A percentile compares a stretch with the other conserved stretches of the same genome.
phyloP scores from a whole-genome alignment of 164 flowering plant genomes.

The Stephania yunnanensis region DNA sequence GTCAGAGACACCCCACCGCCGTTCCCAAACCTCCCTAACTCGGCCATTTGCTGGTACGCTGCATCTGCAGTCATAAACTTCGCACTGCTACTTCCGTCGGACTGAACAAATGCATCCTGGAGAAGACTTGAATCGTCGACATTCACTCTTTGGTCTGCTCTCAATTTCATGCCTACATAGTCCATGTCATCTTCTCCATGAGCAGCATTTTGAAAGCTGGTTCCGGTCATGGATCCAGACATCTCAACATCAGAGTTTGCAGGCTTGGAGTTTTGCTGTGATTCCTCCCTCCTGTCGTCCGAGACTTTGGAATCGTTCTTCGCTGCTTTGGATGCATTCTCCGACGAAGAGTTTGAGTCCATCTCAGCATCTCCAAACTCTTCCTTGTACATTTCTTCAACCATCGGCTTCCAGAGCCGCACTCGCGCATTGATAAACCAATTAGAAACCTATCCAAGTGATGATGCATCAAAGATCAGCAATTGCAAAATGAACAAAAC shows the following conservation, averaged over 20 bases:
- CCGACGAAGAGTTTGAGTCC: slow-evolving; percentile 74
- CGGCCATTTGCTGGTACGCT: slow-evolving; percentile 46
- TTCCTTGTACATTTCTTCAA: slow-evolving; percentile 97
- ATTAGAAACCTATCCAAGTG: slow-evolving; percentile 70
- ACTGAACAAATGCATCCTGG: slow-evolving; percentile 34
- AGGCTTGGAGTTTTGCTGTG: slow-evolving; percentile 38
- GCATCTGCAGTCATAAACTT: slow-evolving; percentile 55
- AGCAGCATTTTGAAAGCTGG: slow-evolving; percentile 20
- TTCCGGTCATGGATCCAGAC: slow-evolving; percentile 25
- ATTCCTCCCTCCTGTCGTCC: slow-evolving; percentile 46
- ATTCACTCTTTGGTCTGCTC: slow-evolving; percentile 29
- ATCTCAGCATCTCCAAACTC: slow-evolving; percentile 69
- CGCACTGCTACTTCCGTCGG: slow-evolving; percentile 28
- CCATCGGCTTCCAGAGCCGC: slow-evolving; percentile 98
- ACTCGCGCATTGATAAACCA: slow-evolving; percentile 98
- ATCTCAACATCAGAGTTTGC: slow-evolving; percentile 38
- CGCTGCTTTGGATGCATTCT: slow-evolving; percentile 32
- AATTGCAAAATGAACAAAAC: neutral
- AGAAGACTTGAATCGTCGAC: slow-evolving; percentile 35
- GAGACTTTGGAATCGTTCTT: slow-evolving; percentile 30
- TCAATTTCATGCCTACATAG: slow-evolving; percentile 29
- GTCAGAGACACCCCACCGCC: slow-evolving; percentile 74
- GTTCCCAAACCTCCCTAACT: slow-evolving; percentile 56
- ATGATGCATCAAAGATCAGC: neutral
- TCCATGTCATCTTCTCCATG: slow-evolving; percentile 28